Evolutionary conservation across 495 filamentous ascomycete species (phyloP), one percentile per base, ranked within the genome.

Genomic region (Penicillium chermesinum): DNA sequence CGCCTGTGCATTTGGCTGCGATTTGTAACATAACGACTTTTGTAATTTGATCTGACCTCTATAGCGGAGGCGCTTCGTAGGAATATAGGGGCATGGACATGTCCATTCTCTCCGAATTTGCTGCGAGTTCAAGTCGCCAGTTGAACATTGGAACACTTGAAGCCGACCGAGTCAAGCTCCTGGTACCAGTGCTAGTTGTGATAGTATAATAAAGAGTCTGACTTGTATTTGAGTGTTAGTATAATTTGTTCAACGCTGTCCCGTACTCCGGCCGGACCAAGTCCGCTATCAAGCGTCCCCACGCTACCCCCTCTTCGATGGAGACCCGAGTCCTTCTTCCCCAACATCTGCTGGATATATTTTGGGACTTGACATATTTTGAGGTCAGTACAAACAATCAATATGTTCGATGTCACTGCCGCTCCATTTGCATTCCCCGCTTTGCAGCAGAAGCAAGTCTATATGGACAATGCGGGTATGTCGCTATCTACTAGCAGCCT

Each of bases 361-460:
- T 30, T 16, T 13, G 19, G 38, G 18, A 0, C 14, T 12, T 20
- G 15, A 16, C 1, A 18, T 32, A 20, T 41, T 20, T 19, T 42
- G 20, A 32, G 1, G 7, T 44, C 12, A n/a, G 36, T 37, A 42
- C 30, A 57, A 57, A 40, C 48, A 5, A 38, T 50, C 41, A 27
- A 7, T 21, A 35, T 46, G 25, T 76, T 87, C 59, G 65, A 81
- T 52, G 65, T 88, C 34, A 54, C 69, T 7, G 57, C 62, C 12
- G 78, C 76, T n/a, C 78, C 79, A 40, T 62, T 73, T 39, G 66
- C 71, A 18, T 89, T 90, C 74, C 84, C 85, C 41, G 82, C 85
- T 13, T 59, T 88, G 37, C 50, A 76, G 18, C 73, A 81, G 50
- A 67, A 79, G 32, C 84, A 88, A 54, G 71, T 88, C 27, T 87